Conservation (phyloP, 1,139 yeast genomes). For the Kluyveromyces sp. region DNA sequence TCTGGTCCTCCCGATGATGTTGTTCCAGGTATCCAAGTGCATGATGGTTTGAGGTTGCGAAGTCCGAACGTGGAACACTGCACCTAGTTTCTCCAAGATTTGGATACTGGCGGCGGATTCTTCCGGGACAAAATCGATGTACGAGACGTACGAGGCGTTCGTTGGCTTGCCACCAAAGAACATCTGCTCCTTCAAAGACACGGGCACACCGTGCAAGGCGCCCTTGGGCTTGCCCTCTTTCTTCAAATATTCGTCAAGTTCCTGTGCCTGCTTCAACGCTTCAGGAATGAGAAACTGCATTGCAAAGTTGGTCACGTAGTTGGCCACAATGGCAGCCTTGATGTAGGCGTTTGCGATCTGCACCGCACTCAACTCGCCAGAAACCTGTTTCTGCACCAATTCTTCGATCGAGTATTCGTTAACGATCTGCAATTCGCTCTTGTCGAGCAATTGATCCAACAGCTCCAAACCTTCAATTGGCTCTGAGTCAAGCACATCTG, state of each 20-base stretch:
- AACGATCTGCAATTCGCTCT: conserved; percentile 30
- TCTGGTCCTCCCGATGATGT: conserved; percentile 43
- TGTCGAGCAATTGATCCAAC: conserved; percentile 35
- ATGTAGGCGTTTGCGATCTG: conserved; percentile 46
- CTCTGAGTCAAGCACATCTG: conserved; percentile 30
- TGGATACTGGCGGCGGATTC: conserved; percentile 46
- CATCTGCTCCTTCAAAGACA: conserved; percentile 69
- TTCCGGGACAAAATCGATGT: conserved; percentile 42
- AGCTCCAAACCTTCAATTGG: conserved; percentile 31
- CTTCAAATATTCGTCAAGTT: conserved; percentile 44
- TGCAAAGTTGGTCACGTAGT: conserved; percentile 51
- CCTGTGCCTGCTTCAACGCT: conserved; percentile 47
- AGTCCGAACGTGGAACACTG: conserved; percentile 51
- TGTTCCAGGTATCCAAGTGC: conserved; percentile 47
- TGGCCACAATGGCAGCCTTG: conserved; percentile 42
- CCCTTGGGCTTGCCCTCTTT: conserved; percentile 57
- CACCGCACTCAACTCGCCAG: conserved; percentile 34
- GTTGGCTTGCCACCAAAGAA: conserved; percentile 49
- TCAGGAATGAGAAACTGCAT: conserved; percentile 51
- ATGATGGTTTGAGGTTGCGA: conserved; percentile 50
- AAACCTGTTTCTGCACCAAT: conserved; percentile 32
- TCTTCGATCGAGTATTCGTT: conserved; percentile 33
- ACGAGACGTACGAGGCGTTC: conserved; percentile 56
- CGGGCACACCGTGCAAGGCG: conserved; percentile 73
- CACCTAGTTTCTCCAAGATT: conserved; percentile 55